Evolutionary conservation across 2,329 filamentous ascomycete genomes (phyloP).

Genomic region (Dactylellina parvicollis): DNA sequence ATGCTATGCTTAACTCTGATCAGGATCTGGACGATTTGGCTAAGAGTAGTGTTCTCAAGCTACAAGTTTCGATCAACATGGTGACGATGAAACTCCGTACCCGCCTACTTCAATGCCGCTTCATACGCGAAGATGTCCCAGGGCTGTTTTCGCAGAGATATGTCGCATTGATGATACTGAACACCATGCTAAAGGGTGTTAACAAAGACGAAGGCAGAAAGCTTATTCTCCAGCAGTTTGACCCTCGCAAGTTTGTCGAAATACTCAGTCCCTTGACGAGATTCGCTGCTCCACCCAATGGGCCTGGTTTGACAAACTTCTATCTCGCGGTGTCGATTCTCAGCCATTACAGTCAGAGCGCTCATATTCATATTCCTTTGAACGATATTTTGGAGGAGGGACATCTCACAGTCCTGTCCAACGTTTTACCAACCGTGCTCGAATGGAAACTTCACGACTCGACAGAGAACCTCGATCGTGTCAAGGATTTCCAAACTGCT

Average conservation of each 20-base stretch:
- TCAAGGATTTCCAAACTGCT: slow-evolving; percentile 42
- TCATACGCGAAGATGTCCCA: slow-evolving; percentile 35
- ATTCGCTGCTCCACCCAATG: slow-evolving; percentile 8
- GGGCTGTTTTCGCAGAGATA: slow-evolving; percentile 46
- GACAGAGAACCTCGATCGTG: slow-evolving; percentile 18
- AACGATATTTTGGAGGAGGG: slow-evolving; percentile 57
- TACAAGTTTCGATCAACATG: slow-evolving; percentile 32
- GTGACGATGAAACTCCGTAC: slow-evolving; percentile 39
- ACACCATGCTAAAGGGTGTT: slow-evolving; percentile 41
- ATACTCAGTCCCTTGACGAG: slow-evolving; percentile 32
- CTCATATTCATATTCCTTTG: slow-evolving; percentile 54
- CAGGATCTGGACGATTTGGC: slow-evolving; percentile 43
- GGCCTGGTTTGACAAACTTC: slow-evolving; percentile 11
- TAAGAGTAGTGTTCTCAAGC: slow-evolving; percentile 51
- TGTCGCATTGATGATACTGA: slow-evolving; percentile 46
- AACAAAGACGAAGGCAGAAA: slow-evolving; percentile 48
- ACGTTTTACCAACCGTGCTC: slow-evolving; percentile 52
- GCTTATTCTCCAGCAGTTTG: slow-evolving; percentile 34
- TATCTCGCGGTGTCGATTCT: slow-evolving; percentile 17
- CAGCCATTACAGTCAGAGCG: slow-evolving; percentile 40
- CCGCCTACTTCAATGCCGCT: slow-evolving; percentile 37
- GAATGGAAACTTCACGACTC: slow-evolving; percentile 20
- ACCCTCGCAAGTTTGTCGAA: slow-evolving; percentile 43
- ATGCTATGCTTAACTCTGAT: slow-evolving; percentile 36
- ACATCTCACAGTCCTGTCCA: slow-evolving; percentile 56